Evolutionary conservation across 73 alveolate species (phyloP).

Genomic region (Paramecium octaurelia): DNA sequence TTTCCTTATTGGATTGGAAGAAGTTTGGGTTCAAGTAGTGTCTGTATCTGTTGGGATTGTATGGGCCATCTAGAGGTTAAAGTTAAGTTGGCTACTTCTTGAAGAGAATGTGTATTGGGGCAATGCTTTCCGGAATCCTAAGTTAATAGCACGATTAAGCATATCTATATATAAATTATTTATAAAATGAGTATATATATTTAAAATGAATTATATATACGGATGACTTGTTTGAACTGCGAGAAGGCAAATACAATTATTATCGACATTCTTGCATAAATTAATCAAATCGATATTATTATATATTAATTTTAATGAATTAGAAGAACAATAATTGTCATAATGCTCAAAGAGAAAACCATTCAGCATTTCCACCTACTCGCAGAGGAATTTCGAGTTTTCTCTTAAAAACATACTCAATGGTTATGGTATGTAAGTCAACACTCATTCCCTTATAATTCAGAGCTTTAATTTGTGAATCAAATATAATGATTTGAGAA

Average conservation of each 20-base stretch:
- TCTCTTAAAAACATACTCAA: neutral
- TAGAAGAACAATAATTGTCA: neutral
- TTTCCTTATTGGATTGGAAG: conserved; percentile 80
- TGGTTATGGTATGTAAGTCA: neutral
- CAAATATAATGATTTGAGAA: conserved; percentile 13
- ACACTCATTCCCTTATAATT: neutral
- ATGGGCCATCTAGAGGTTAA: conserved; percentile 73
- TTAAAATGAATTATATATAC: neutral
- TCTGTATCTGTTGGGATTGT: conserved; percentile 86
- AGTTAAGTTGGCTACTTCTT: neutral
- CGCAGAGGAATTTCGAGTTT: neutral
- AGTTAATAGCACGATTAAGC: neutral
- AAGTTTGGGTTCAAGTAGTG: conserved; percentile 71
- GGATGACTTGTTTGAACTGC: neutral
- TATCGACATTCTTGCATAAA: neutral
- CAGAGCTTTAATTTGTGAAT: neutral
- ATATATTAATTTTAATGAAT: neutral
- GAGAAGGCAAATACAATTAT: neutral
- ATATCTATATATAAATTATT: conserved; percentile 16
- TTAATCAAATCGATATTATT: neutral
- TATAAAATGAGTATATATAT: neutral
- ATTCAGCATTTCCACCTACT: neutral
- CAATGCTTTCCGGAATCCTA: neutral
- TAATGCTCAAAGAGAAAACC: neutral
- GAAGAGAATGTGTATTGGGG: neutral